Percentiles rank a stretch among this genome's conserved stretches.
These are phyloP conservation scores for Macadamia integrifolia DNA, from an alignment of 164 flowering plant species.

Conservation along the genomic window DNA sequence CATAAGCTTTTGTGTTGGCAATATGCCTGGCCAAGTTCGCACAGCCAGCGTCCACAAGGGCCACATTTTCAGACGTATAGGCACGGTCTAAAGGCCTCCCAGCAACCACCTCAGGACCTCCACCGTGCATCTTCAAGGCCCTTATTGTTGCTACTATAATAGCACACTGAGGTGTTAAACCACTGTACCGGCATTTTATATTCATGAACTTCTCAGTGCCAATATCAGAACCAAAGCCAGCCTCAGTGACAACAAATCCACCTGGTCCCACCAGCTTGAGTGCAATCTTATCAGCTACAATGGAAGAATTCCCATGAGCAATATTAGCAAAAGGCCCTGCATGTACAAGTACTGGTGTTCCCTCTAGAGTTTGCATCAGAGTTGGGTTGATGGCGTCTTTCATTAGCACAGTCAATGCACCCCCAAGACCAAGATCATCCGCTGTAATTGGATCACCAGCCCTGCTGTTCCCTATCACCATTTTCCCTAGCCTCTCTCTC, in stretches of 20 bases:
- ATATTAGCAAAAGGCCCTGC: slow-evolving; percentile 99
- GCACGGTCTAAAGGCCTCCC: slow-evolving; percentile 96
- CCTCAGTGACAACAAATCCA: slow-evolving; percentile 98
- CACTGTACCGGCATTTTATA: slow-evolving; percentile 89
- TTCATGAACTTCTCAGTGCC: slow-evolving; percentile 98
- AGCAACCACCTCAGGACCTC: slow-evolving; percentile 94
- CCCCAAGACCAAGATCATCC: slow-evolving; percentile 97
- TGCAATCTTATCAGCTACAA: slow-evolving; percentile 95
- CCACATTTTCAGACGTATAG: slow-evolving; percentile 78
- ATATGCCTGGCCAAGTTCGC: slow-evolving; percentile 86
- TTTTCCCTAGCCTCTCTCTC: slow-evolving; percentile 94
- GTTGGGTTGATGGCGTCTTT: slow-evolving; percentile 99
- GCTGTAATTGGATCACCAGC: slow-evolving; percentile 94
- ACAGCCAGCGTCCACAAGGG: slow-evolving; percentile 92
- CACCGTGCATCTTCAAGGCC: slow-evolving; percentile 99
- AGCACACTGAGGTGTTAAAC: slow-evolving; percentile 91
- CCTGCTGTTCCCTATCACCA: slow-evolving; percentile 94
- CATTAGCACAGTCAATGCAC: slow-evolving; percentile 94
- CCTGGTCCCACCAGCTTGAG: slow-evolving; percentile 88
- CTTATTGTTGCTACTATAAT: slow-evolving; percentile 93
- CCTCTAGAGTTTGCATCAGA: slow-evolving; percentile 97
- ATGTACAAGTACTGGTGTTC: slow-evolving; percentile 97
- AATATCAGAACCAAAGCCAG: slow-evolving; percentile 98
- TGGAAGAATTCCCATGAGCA: slow-evolving; percentile 97
- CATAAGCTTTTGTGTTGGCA: slow-evolving; percentile 75